These are phyloP conservation scores for Daldinia grandis DNA, from an alignment of 495 filamentous ascomycete species.

Conservation along the genomic window DNA sequence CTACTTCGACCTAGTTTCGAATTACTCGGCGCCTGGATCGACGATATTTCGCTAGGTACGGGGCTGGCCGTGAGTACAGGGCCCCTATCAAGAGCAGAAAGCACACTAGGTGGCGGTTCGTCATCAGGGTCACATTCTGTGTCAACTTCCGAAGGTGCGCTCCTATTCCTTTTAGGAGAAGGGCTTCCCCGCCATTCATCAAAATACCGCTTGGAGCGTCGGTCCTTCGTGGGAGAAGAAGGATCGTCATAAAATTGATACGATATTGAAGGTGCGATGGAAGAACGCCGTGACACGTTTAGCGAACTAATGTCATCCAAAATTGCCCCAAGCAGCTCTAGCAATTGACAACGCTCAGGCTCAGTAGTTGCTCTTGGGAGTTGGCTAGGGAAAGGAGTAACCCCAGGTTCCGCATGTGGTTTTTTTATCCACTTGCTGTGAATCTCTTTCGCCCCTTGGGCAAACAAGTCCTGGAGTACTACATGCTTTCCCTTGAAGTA, in stretches of 20 bases:
- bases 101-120: constrained; percentile 35
- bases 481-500: constrained; percentile 33
- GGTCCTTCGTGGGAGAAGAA: constrained; percentile 13
- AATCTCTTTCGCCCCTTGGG: constrained; percentile 35
- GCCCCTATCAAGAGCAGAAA: constrained; percentile 42
- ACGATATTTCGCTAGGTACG: constrained; percentile 19
- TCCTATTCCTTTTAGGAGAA: constrained; percentile 24
- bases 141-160: constrained; percentile 22
- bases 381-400: constrained; percentile 30
- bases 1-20: constrained; percentile 10
- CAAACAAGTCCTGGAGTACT: constrained; percentile 31
- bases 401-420: constrained; percentile 18
- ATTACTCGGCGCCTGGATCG: not conserved
- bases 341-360: constrained; percentile 33
- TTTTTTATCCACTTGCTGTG: constrained; percentile 46
- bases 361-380: constrained; percentile 37
- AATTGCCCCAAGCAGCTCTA: constrained; percentile 31
- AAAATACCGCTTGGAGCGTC: constrained; percentile 25
- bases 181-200: constrained; percentile 28
- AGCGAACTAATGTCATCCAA: constrained; percentile 28
- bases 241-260: constrained; percentile 22
- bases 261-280: constrained; percentile 9
- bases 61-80: constrained; percentile 34
- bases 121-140: constrained; percentile 40
- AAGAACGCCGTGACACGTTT: constrained; percentile 17